Evolutionary conservation across 2,329 filamentous ascomycete species (phyloP), one percentile per base, ranked within the genome.

Genomic region (Beauveria caledonica): DNA sequence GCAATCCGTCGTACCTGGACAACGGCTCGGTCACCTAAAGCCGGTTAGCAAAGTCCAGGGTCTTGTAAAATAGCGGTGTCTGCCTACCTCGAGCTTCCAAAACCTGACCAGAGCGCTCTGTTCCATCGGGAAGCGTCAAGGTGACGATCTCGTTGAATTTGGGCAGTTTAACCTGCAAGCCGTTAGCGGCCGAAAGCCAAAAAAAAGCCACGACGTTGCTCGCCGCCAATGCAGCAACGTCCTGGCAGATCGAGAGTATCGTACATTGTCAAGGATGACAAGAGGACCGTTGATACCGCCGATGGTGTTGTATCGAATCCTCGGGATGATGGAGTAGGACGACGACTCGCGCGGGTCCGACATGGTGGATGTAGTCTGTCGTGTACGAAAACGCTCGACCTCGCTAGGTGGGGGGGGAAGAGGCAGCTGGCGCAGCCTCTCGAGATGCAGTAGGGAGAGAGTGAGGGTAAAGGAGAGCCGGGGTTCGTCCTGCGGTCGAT

Each of bases 121-220:
- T 88, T 75, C 94, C 94, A 87, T 99, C 94, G 66, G 94, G 91
- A 64, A 99, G 86, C 42, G 93, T 97, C 75, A 99, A 78, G 64
- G 89, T 92, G 67, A 99, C 94, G 74, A 99, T 99, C 79, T 99
- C 94, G 77, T 97, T 97, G 83, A 90, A 99, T 73, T 86, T 84
- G 65, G 94, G 94, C 76, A 92, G 95, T 88, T 99, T 99, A 81
- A 99, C 91, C 90, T 96, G 72, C 42, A 29, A 49, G 50, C 50
- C 50, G 50, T 60, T 54, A 60, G 58, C 58, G 42, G n/a, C 50
- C 33, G 50, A 21, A 27, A 42, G 8, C 58, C 23, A 7, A 23
- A 54, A 54, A 56, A 40, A 46, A 21, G 50, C 33, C 44, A 42
- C 49, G 17, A 46, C 25, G 45, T 59, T 52, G 21, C 57, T 21